Evolutionary conservation across 495 filamentous ascomycete species (phyloP), one percentile per base, ranked within the genome.

Genomic region (Gamarada debralockiae): DNA sequence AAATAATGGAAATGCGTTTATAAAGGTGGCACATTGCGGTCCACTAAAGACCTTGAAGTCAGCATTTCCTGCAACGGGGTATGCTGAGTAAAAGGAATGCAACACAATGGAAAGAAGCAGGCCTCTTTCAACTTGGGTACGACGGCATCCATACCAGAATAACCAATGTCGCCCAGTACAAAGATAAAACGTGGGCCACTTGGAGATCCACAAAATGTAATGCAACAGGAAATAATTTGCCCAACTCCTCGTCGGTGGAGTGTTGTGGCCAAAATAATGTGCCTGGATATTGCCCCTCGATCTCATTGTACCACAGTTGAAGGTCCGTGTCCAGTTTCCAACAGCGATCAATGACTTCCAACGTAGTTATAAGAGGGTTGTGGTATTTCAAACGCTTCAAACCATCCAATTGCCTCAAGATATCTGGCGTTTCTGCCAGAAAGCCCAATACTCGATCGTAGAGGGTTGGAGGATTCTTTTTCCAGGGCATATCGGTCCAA

Each of bases 401-500:
- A n/a, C n/a, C n/a, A n/a, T n/a, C n/a, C n/a, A n/a, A n/a, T n/a
- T n/a, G n/a, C n/a, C n/a, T n/a, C n/a, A n/a, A n/a, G 10, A 66
- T 62, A 6, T 41, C 37, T 1, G 68, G 59, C 3, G 63, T 52
- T 22, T 54, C 33, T 3, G 62, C 57, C 37, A 70, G 52, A 40
- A 62, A 58, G 41, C 70, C 68, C 0, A 60, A 48, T 1, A 71
- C 52, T 9, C 56, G 49, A 48, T 67, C 58, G 27, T 59, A 36
- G 10, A 52, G 41, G 4, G 52, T 33, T 48, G 69, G 70, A 2
- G 50, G 38, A n/a, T 25, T 33, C n/a, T 29, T 29, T 46, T 22
- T 56, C 65, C 65, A 71, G 7, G 70, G 68, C 2, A 37, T 24
- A 7, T 55, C 48, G 25, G 61, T 58, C 70, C 68, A 73, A 4